Evolutionary conservation across 169 alveolate genomes (phyloP), one percentile per base, ranked within the genome.

Genomic region (Ophryocystis elektroscirrha): DNA sequence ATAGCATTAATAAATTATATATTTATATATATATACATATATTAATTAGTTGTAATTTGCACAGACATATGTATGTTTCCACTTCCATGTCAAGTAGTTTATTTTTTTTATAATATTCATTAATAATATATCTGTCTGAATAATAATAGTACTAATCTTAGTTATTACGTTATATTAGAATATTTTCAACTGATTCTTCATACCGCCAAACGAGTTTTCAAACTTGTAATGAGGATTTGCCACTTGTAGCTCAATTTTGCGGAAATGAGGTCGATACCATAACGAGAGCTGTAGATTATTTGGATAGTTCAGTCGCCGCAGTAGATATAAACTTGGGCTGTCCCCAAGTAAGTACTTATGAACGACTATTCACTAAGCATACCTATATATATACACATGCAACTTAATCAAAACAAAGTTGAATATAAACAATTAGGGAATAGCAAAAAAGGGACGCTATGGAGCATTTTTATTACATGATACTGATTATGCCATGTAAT

Each of bases 241-340:
- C n/a, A n/a, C n/a, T n/a, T n/a, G n/a, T 67, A 56, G 77, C 72
- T 27, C 71, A 75, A 49, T 71, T 75, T 53, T 66, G 75, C 20
- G 81, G 75, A 4, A 49, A 75, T 60, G 76, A 75, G 51, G 79
- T 81, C 16, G 74, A 64, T 28, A 24, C 47, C 22, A 25, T 75
- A 39, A 22, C 71, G 29, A 46, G 54, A 50, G 74, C 79, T 29
- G 72, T 73, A 12, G 58, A 59, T 48, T 60, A 45, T 45, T 74
- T 75, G 12, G 71, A 75, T 48, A 62, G 69, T 43, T 44, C 64
- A 36, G 73, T 72, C 29, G 72, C 69, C 19, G 79, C 79, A 25
- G 67, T 75, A 16, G 85, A 75, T 59, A 44, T 75, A 15, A 75
- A 75, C 62, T 59, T 69, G 37, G 81, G 81, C 0, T 75, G 81